phyloP scores from a whole-genome alignment of 257 asterid genomes.

The Rhazya stricta region DNA sequence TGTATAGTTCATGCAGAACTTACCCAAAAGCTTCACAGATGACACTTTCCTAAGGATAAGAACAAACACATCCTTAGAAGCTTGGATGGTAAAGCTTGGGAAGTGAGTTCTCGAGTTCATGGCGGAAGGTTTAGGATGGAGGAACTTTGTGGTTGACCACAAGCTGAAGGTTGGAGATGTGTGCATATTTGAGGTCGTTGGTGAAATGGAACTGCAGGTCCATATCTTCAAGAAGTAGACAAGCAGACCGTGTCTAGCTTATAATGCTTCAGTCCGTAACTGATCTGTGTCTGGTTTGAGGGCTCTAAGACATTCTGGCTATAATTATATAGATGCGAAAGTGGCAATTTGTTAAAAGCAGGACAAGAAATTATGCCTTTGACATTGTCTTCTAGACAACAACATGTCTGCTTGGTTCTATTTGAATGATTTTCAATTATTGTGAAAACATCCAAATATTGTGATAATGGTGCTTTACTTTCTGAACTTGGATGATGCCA shows the following conservation, averaged over 20 bases:
- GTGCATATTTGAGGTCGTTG: constrained; percentile 23
- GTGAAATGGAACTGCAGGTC: constrained; percentile 8
- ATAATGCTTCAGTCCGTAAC: no score
- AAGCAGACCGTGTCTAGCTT: not conserved
- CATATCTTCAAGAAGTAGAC: not conserved
- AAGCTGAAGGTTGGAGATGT: constrained; percentile 18
- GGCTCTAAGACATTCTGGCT: no score
- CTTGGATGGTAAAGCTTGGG: constrained; percentile 11
- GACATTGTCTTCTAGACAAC: no score
- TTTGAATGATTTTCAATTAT: no score
- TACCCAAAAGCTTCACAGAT: constrained; percentile 5
- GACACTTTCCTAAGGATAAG: not conserved
- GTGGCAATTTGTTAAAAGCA: no score
- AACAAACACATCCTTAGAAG: not conserved
- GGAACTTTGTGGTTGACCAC: constrained; percentile 9
- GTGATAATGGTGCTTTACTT: no score
- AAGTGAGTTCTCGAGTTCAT: constrained; percentile 1
- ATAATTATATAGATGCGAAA: no score
- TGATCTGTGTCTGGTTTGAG: no score
- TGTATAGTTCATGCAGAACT: constrained; percentile 7
- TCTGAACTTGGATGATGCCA: no score
- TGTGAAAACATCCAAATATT: no score
- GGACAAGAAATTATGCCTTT: no score
- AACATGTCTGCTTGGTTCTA: no score
- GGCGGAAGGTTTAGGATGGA: constrained; percentile 16